Conservation (phyloP, 2,329 filamentous ascomycete species). For the Beauveria medogensis region DNA sequence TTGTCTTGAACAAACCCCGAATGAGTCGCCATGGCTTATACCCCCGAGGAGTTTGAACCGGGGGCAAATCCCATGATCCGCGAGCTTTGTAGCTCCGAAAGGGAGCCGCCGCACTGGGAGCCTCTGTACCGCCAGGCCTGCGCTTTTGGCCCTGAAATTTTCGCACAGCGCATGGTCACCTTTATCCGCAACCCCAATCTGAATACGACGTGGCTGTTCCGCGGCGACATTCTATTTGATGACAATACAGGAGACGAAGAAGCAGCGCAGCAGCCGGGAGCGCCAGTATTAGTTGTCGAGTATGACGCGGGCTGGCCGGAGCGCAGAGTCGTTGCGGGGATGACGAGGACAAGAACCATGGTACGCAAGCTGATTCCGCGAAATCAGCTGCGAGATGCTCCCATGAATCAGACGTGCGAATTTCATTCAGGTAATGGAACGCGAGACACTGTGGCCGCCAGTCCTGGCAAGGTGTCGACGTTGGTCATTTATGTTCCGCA, state of each 20-base stretch:
- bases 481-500: constrained; percentile 73
- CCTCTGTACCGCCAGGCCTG: constrained; percentile 50
- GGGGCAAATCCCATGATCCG: constrained; percentile 27
- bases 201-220: constrained; percentile 69
- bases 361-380: constrained; percentile 74
- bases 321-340: constrained; percentile 17
- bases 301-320: constrained; percentile 19
- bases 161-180: constrained; percentile 62
- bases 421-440: constrained; percentile 43
- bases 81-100: constrained; percentile 20
- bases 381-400: constrained; percentile 66
- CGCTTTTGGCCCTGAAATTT: constrained; percentile 54
- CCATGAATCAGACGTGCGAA: constrained; percentile 76
- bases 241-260: constrained; percentile 13
- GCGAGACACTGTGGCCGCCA: constrained; percentile 15
- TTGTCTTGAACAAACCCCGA: neutral
- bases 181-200: constrained; percentile 72
- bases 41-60: constrained; percentile 1
- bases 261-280: constrained; percentile 5
- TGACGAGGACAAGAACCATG: constrained; percentile 50
- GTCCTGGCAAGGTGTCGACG: constrained; percentile 18
- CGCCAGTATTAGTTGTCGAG: constrained; percentile 14
- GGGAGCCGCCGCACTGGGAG: constrained; percentile 34
- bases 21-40: neutral
- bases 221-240: constrained; percentile 59